Evolutionary conservation across 2,329 filamentous ascomycete species (phyloP).

Genomic region (Pseudonectria foliicola): DNA sequence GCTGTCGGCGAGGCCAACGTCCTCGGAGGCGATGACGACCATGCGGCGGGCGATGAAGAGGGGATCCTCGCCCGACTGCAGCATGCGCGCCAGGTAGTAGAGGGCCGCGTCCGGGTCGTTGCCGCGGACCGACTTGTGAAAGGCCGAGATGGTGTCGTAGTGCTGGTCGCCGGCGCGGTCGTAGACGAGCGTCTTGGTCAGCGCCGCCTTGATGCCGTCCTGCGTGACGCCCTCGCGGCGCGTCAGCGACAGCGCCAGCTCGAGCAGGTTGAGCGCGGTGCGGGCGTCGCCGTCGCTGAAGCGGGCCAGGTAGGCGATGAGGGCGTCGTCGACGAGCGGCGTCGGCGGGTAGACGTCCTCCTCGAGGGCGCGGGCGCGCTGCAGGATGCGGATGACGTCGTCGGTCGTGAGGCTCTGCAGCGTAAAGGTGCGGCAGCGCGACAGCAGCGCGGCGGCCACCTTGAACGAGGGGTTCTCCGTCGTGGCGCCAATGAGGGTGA

Average conservation of each 20-base stretch:
- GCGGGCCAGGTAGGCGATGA: conserved; percentile 73
- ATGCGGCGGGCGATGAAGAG: conserved; percentile 87
- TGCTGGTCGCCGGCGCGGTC: conserved; percentile 93
- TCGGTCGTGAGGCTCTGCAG: conserved; percentile 66
- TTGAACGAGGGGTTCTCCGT: conserved; percentile 97
- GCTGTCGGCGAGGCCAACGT: conserved; percentile 86
- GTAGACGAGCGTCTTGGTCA: conserved; percentile 92
- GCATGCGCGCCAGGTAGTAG: conserved; percentile 94
- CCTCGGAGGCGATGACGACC: conserved; percentile 91
- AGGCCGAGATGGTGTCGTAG: conserved; percentile 94
- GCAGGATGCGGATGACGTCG: conserved; percentile 66
- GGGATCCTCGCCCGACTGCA: conserved; percentile 89
- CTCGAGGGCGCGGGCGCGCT: conserved; percentile 65
- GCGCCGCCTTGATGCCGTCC: conserved; percentile 67
- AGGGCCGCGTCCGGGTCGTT: conserved; percentile 79
- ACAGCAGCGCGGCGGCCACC: conserved; percentile 78
- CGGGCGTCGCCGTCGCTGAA: conserved; percentile 92
- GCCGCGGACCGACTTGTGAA: conserved; percentile 92
- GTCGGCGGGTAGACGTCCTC: conserved; percentile 33
- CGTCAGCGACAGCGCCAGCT: conserved; percentile 71
- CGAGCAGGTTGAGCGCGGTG: conserved; percentile 85
- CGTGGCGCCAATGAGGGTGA: conserved; percentile 90
- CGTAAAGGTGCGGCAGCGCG: conserved; percentile 85
- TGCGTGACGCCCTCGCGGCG: conserved; percentile 57
- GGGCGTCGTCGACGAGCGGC: conserved; percentile 64